Evolutionary conservation across 495 filamentous ascomycete species (phyloP), one percentile per base, ranked within the genome.

Genomic region (Aspergillus affinis): DNA sequence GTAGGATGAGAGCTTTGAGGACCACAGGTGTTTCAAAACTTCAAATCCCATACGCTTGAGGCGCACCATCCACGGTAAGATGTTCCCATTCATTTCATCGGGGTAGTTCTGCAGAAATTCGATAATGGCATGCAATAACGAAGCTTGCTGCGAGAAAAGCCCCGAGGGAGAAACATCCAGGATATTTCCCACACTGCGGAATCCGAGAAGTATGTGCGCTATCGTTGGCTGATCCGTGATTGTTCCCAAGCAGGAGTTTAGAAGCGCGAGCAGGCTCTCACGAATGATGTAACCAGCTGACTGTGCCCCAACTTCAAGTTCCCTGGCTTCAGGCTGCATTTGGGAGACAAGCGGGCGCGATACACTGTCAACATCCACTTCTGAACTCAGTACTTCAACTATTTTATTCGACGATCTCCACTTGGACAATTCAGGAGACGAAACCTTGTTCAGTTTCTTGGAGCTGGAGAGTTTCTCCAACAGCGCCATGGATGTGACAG

Each of bases 171-270:
- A 74, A 23, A 94, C 73, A 52, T 82, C 83, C 18, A 97, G 74
- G n/a, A 78, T 76, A 52, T 82, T 82, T 20, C 86, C 80, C 23
- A 84, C 81, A 65, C 90, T 93, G 30, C 80, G 78, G 69, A 99
- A 97, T 0, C 94, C 94, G 20, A 99, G 88, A 19, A 99, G 74
- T 48, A 94, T 79, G 72, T 99, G 94, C 3, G 93, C 93, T 50
- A 98, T 84, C 17, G 86, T 93, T 5, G 93, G 92, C 49, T 81
- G 75, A 64, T 88, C 83, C 27, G 87, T 84, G 27, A 87, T 84
- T 18, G 87, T 82, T 46, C 79, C 81, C 9, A 99, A 73, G 69
- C 89, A 92, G 61, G 82, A 84, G 66, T 90, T 88, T 27, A 99
- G 79, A 61, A 97, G 91, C 46, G 88, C 87, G 10, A 98, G 81